phyloP scores from a whole-genome alignment of 257 asterid genomes.

The Solanum clarkiae region DNA sequence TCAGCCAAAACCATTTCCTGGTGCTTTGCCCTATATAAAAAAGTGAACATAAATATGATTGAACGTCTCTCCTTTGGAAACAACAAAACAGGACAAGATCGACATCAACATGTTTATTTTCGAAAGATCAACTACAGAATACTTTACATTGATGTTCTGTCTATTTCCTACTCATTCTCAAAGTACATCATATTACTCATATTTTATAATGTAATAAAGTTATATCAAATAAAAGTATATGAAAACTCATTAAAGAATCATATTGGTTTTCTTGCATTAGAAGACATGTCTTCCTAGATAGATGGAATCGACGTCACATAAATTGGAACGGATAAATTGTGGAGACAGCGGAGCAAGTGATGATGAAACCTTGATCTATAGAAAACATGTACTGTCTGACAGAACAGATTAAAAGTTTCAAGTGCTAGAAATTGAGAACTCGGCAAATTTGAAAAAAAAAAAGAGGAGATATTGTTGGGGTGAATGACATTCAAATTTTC shows the following conservation, averaged over 20 bases:
- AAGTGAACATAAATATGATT: not conserved
- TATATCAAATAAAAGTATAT: no score
- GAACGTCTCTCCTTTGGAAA: not conserved
- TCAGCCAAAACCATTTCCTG: slow-evolving; percentile 93
- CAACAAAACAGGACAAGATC: not conserved
- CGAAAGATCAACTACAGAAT: not conserved
- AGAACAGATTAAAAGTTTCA: not conserved
- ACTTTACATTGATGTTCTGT: not conserved
- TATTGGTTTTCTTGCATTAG: not conserved
- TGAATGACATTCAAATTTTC: not conserved
- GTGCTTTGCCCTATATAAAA: slow-evolving; percentile 55
- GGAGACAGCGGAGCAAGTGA: not conserved
- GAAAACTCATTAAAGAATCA: not conserved
- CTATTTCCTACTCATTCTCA: not conserved
- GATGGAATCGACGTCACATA: not conserved
- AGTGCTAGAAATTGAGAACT: not conserved
- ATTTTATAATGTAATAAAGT: not conserved
- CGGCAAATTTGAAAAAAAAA: not conserved
- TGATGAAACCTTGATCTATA: not conserved
- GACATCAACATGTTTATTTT: not conserved
- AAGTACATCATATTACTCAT: not conserved
- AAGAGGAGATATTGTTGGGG: not conserved
- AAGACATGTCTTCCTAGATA: not conserved
- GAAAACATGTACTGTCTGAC: not conserved
- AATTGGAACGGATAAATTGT: not conserved